phyloP scores from a whole-genome alignment of 768 basidiomycete genomes.

The Amanita rimosa region DNA sequence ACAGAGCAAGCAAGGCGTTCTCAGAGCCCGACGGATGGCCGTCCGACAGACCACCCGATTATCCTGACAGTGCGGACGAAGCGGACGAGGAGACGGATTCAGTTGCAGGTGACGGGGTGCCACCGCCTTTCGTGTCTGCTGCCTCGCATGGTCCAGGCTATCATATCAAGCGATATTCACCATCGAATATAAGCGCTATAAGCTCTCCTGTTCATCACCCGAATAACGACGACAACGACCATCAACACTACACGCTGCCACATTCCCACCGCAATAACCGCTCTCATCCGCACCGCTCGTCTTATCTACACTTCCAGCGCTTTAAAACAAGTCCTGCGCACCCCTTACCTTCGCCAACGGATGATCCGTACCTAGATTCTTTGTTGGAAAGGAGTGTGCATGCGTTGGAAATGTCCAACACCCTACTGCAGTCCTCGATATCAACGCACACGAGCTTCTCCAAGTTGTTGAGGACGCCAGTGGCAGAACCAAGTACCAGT shows the following conservation, averaged over 20 bases:
- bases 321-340: background rate
- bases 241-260: background rate
- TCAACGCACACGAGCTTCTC: constrained; percentile 49
- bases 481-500: constrained; percentile 16
- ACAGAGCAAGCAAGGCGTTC: background rate
- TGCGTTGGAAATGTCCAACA: constrained; percentile 79
- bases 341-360: constrained; percentile 6
- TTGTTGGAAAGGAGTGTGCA: constrained; percentile 74
- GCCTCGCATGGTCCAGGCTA: background rate
- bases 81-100: constrained; percentile 60
- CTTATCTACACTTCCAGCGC: background rate
- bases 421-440: constrained; percentile 64
- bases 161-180: constrained; percentile 3
- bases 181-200: too few relatives aligned
- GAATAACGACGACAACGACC: background rate
- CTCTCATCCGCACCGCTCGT: background rate
- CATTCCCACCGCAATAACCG: constrained; percentile 12
- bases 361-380: constrained; percentile 61
- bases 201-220: background rate
- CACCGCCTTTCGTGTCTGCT: background rate
- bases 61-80: constrained; percentile 69
- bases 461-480: constrained; percentile 35
- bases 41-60: constrained; percentile 53
- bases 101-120: constrained; percentile 12
- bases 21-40: constrained; percentile 12